Evolutionary conservation across 2,329 filamentous ascomycete genomes (phyloP), one percentile per base, ranked within the genome.

Genomic region (Exophiala oligosperma): DNA sequence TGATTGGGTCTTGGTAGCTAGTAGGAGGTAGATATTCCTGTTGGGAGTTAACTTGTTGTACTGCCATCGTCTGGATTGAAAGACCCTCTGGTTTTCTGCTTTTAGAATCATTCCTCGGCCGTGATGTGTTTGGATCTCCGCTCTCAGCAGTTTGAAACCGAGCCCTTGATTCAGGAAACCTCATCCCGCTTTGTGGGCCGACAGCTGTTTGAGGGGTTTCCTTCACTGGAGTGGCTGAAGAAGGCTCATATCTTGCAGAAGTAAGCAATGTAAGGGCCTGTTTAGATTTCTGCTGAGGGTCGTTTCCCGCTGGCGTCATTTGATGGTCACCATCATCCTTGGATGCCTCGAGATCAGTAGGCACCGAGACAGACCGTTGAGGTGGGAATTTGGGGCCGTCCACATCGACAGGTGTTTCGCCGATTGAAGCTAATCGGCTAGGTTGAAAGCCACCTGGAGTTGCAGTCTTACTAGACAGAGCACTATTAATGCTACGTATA

Each of bases 1-100:
- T 65, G 17, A 62, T 49, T 7, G 59, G 51, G 32, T 65, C 64
- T 12, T 50, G 52, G 29, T 59, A 64, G 26, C 41, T 59, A 32
- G 73, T 50, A 73, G 70, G 12, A 78, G 72, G 56, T 72, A 74
- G 26, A 35, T 67, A 66, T 44, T 74, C 75, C 44, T 84, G 81
- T n/a, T 76, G 76, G 6, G 74, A 73, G 32, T 82, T 74, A 1
- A 80, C 76, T 11, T 79, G 76, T 56, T 82, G 79, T 49, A 84
- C 72, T 2, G 83, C 77, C 43, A 78, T 73, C 69, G 80, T 77
- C 41, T 86, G 81, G 26, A 92, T 80, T 50, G 88, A 84, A 24
- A 97, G 77, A 17, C 89, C 89, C 53, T 86, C 82, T 1, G 91
- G 91, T 62, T 93, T 96, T 23, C 91, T 85, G 66, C 89, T 89